A percentile compares a stretch with the other conserved stretches of the same genome.
Conservation (phyloP, 139 green algal genomes). For the Picochlorum sp. region DNA sequence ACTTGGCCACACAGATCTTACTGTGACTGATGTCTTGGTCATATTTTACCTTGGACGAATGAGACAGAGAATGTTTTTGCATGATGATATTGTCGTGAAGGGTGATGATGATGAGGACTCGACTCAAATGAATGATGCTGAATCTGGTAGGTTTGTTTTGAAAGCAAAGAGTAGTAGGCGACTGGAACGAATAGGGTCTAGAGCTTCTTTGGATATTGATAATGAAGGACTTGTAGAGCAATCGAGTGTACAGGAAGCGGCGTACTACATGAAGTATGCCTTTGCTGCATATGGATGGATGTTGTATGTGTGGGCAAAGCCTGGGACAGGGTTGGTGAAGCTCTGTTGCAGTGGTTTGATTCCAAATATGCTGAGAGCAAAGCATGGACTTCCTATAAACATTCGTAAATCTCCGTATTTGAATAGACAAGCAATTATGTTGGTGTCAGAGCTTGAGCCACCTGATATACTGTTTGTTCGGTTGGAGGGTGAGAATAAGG, state of each 20-base stretch:
- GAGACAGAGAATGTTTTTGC: slow-evolving; percentile 11
- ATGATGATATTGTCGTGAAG: no score
- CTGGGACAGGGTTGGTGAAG: slow-evolving; percentile 27
- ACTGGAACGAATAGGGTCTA: background rate
- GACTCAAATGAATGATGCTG: no score
- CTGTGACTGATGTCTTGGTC: slow-evolving; percentile 35
- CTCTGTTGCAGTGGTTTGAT: slow-evolving; percentile 28
- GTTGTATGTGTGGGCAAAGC: slow-evolving; percentile 35
- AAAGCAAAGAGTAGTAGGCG: no score
- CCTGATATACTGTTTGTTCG: slow-evolving; percentile 35
- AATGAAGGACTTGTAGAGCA: background rate
- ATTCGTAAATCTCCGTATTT: background rate
- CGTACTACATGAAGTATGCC: slow-evolving; percentile 33
- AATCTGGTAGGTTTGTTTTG: no score
- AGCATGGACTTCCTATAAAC: background rate
- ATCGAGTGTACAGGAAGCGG: slow-evolving; percentile 12
- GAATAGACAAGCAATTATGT: slow-evolving; percentile 34
- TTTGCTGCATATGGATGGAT: slow-evolving; percentile 49
- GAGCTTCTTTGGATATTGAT: no score
- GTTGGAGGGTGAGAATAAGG: slow-evolving; percentile 18
- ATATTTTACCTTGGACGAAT: slow-evolving; percentile 34
- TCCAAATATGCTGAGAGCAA: background rate
- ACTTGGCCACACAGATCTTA: slow-evolving; percentile 43
- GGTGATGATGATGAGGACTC: no score
- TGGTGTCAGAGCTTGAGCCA: slow-evolving; percentile 31